phyloP scores from a whole-genome alignment of 2,329 filamentous ascomycete species.

The Phialophora macrospora region DNA sequence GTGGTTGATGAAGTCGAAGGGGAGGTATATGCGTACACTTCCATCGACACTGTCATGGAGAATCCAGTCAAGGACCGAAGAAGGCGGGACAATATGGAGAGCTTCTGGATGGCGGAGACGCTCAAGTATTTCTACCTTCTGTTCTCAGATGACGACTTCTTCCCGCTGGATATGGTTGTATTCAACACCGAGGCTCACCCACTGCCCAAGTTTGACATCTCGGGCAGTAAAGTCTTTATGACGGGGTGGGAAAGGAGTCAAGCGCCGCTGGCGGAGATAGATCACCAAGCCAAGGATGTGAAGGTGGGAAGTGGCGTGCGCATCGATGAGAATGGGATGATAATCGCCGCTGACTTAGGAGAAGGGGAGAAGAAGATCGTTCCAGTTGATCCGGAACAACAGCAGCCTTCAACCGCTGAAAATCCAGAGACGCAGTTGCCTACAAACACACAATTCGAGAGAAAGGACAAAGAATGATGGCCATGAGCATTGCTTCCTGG shows the following conservation, averaged over 20 bases:
- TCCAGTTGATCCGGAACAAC: neutral
- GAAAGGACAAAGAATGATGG: neutral
- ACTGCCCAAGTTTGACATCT: constrained; percentile 83
- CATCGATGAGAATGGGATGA: constrained; percentile 23
- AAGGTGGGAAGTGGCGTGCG: constrained; percentile 25
- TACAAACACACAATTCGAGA: neutral
- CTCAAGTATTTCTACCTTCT: constrained; percentile 97
- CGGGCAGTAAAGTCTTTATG: constrained; percentile 66
- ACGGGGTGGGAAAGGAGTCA: constrained; percentile 70
- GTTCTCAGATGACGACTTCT: constrained; percentile 68
- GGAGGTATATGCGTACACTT: constrained; percentile 37
- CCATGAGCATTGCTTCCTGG: neutral
- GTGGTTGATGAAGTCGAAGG: constrained; percentile 67
- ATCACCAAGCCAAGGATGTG: neutral
- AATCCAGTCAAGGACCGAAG: constrained; percentile 32
- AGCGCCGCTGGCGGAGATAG: neutral
- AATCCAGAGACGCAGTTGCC: neutral
- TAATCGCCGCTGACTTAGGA: constrained; percentile 6
- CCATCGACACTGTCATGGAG: constrained; percentile 33
- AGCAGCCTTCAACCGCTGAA: neutral
- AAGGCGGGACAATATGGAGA: constrained; percentile 87
- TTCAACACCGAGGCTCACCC: constrained; percentile 96
- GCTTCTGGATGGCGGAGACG: constrained; percentile 98
- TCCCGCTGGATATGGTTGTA: constrained; percentile 74
- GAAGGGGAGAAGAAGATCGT: neutral